Percentiles rank a stretch among this genome's conserved stretches.
These are phyloP conservation scores for Adansonia digitata DNA, from an alignment of 345 rosid species.

Conservation along the genomic window DNA sequence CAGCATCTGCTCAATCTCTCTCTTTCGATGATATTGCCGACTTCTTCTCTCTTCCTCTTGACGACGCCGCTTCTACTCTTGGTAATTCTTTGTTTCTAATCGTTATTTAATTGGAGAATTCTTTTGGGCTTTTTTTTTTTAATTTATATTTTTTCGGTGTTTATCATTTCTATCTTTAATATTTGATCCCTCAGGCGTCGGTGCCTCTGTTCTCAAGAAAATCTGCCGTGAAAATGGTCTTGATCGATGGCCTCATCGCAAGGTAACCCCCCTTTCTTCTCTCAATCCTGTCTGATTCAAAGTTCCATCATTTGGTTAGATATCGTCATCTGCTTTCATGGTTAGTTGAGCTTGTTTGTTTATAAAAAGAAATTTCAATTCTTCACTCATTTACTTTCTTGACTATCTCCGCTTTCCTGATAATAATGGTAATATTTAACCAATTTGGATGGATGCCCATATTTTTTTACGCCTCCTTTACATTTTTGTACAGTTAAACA, in stretches of 20 bases:
- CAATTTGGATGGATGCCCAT: slow-evolving; percentile 2
- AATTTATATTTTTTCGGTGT: neutral
- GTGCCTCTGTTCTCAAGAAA: slow-evolving; percentile 35
- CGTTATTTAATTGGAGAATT: neutral
- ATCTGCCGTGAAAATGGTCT: slow-evolving; percentile 47
- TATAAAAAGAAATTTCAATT: neutral
- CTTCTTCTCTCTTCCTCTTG: slow-evolving; percentile 35
- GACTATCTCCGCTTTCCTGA: neutral
- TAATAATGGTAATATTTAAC: neutral
- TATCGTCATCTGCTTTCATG: neutral
- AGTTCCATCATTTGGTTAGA: neutral
- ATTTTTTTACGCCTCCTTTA: neutral
- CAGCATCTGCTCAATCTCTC: slow-evolving; percentile 11
- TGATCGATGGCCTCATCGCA: slow-evolving; percentile 44
- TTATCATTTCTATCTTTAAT: neutral
- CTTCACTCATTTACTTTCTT: neutral
- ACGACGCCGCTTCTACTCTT: slow-evolving; percentile 35
- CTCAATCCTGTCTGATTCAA: neutral
- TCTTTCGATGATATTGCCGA: slow-evolving; percentile 29
- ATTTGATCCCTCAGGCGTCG: slow-evolving; percentile 29
- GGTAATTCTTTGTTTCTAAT: slow-evolving; percentile 8
- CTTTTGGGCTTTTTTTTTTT: neutral
- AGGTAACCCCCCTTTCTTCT: slow-evolving; percentile 9
- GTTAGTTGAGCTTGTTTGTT: neutral
- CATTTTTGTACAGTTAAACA: neutral